These are phyloP conservation scores for Asparagopsis taxiformis DNA, from an alignment of 31 red algal genomes.

Conservation along the genomic window DNA sequence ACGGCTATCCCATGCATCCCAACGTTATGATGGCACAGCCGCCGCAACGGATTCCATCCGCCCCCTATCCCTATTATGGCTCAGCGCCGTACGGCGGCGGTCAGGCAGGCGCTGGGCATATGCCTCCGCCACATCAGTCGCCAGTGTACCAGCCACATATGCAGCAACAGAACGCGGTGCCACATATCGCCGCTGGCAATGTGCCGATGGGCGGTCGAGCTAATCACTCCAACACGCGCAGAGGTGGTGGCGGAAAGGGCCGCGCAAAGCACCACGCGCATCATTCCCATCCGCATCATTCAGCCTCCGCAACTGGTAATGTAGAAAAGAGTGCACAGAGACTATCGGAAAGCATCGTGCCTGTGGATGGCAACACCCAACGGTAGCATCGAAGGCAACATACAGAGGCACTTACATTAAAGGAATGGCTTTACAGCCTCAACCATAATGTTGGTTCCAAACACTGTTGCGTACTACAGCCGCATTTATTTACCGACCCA, in stretches of 20 bases:
- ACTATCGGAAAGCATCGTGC: no score
- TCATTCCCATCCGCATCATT: no score
- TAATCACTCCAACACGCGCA: slow-evolving; percentile 11
- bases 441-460: no score
- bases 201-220: no score
- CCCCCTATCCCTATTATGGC: slow-evolving; percentile 30
- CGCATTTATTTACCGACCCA: no score
- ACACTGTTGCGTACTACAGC: no score
- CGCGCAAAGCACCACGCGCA: slow-evolving; percentile 25
- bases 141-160: slow-evolving; percentile 22
- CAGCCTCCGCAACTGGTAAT: background rate
- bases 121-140: slow-evolving; percentile 16
- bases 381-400: slow-evolving; percentile 15
- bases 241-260: slow-evolving; percentile 16
- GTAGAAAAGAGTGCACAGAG: background rate
- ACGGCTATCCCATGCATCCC: no score
- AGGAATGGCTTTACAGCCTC: no score
- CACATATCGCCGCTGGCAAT: no score
- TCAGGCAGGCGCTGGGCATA: slow-evolving; percentile 17
- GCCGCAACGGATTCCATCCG: slow-evolving; percentile 45
- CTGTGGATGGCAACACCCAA: background rate
- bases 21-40: slow-evolving; percentile 49
- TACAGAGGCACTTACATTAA: background rate
- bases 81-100: slow-evolving; percentile 31
- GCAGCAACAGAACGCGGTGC: slow-evolving; percentile 24